A percentile compares a stretch with the other conserved stretches of the same genome.
Evolutionary conservation across 225 moss, liverwort and hornwort genomes (phyloP).

Genomic region (Sphagnum tenellum): DNA sequence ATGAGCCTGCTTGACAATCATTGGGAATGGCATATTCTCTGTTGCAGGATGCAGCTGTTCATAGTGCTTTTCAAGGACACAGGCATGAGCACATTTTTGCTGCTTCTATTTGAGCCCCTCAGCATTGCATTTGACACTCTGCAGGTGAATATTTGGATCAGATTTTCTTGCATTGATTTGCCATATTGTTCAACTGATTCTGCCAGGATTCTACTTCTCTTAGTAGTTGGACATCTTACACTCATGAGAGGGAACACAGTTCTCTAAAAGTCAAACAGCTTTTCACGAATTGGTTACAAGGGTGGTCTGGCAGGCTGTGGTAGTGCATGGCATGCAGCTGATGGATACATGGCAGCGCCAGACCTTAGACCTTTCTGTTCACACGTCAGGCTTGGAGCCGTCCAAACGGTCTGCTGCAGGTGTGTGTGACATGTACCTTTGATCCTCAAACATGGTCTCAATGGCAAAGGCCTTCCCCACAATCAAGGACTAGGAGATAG

Average conservation of each 20-base stretch:
- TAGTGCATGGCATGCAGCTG: slow-evolving; percentile 93
- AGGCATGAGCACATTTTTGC: slow-evolving; percentile 87
- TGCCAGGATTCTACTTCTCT: no score
- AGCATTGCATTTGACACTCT: slow-evolving; percentile 96
- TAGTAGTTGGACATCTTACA: no score
- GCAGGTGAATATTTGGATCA: slow-evolving; percentile 45
- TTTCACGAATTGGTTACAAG: no score
- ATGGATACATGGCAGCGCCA: slow-evolving; percentile 93
- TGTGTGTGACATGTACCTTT: slow-evolving; percentile 15
- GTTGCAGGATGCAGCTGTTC: slow-evolving; percentile 87
- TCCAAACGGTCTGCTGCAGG: slow-evolving; percentile 96
- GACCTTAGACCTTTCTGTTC: slow-evolving; percentile 40
- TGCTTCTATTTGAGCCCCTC: slow-evolving; percentile 92
- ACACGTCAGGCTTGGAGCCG: slow-evolving; percentile 56
- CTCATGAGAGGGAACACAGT: no score
- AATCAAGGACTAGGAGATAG: no score
- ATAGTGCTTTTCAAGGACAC: slow-evolving; percentile 76
- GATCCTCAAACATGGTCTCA: not conserved
- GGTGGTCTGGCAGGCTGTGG: slow-evolving; percentile 59
- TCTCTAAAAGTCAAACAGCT: no score
- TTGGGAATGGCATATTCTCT: not conserved
- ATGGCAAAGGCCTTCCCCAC: no score
- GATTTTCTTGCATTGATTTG: no score
- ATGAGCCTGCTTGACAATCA: no score
- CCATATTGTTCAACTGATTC: no score